Evolutionary conservation across 225 moss, liverwort and hornwort genomes (phyloP), one percentile per base, ranked within the genome.

Genomic region (Asterella californica): DNA sequence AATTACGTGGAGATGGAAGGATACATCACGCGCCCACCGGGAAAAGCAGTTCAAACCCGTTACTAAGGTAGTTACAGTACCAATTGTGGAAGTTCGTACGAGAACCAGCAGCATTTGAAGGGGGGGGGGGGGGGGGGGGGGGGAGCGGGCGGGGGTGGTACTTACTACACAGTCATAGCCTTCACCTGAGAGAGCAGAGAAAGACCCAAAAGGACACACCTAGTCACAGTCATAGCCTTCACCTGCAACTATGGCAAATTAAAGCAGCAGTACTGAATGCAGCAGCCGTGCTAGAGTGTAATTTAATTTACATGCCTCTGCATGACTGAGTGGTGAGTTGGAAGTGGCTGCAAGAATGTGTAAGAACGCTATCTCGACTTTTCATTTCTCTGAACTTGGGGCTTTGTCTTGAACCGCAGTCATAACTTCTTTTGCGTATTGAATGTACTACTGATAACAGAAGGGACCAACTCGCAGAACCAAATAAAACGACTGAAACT

Each of bases 231-330:
- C 10, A 32, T 11, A 27, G 15, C 65, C 65, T 33, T 27, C n/a
- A 65, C 65, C n/a, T n/a, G 46, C 21, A n/a, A 42, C 71, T n/a
- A 48, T 48, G 46, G 22, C 71, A 71, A n/a, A n/a, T n/a, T n/a
- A n/a, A 46, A 71, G 42, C 71, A 47, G n/a, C 47, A 71, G 10
- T 9, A 71, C 53, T 74, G 10, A 53, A 52, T 74, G 74, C 74
- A 48, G 9, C 49, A 0, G 15, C n/a, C 53, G 50, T 1, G 9
- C 49, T 10, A 10, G 4, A 10, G 4, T 6, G 8, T 15, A 74
- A 25, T 32, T 52, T 52, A 52, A 25, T 53, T 10, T 52, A 14
- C 19, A 33, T 52, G 19, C 29, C 52, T 30, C 27, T 36, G 67
- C 67, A 67, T 67, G 67, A 27, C 67, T 54, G 53, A 19, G 19